Evolutionary conservation across 2,329 filamentous ascomycete genomes (phyloP).

Genomic region (Exserohilum turcica): DNA sequence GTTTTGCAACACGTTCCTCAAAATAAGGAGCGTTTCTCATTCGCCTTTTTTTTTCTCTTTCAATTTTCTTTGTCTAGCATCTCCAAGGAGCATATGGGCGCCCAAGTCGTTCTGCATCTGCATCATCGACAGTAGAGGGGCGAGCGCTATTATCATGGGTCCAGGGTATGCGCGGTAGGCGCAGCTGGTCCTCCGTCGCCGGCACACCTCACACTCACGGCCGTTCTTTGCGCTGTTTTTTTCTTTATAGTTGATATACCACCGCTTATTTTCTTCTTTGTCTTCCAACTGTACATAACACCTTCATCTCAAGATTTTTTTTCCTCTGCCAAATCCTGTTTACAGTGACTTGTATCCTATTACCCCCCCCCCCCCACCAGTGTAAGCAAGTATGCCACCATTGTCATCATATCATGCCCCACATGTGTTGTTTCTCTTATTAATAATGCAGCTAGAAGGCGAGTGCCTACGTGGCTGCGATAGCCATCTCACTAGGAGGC

Average conservation of each 20-base stretch:
- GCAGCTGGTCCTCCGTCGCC: not conserved
- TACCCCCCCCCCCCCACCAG: too few species aligned
- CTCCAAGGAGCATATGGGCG: conserved; percentile 1
- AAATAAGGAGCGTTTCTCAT: not conserved
- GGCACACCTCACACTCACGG: not conserved
- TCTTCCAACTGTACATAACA: not conserved
- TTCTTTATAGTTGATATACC: conserved; percentile 3
- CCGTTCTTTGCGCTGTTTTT: not conserved
- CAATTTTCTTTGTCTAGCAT: not conserved
- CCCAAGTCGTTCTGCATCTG: not conserved
- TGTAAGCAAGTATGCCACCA: too few species aligned
- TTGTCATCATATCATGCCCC: too few species aligned
- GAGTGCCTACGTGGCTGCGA: too few species aligned
- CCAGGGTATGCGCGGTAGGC: not conserved
- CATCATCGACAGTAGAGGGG: not conserved
- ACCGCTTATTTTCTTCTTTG: not conserved
- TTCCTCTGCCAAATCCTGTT: not conserved
- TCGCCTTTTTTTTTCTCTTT: not conserved
- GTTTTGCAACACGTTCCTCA: not conserved
- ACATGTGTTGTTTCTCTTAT: too few species aligned
- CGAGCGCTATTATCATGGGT: not conserved
- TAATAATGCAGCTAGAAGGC: too few species aligned
- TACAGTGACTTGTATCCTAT: too few species aligned
- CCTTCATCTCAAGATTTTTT: not conserved
- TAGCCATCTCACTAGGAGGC: too few species aligned